Base-by-base conservation (phyloP, 176 grass and related monocot species). In the Bromus sterilis region DNA sequence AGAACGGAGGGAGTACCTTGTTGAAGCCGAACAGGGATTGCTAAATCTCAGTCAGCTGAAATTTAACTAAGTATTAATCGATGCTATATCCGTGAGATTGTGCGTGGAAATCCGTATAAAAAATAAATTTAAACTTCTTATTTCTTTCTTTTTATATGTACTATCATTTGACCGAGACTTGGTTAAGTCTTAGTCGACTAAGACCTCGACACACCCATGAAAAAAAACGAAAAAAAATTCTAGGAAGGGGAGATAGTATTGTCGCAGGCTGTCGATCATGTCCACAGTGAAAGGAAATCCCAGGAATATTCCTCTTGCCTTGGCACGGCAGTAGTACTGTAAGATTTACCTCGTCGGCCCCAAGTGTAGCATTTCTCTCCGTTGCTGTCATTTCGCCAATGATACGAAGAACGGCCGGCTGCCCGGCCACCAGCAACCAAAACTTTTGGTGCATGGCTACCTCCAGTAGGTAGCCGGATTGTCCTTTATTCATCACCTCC, bases 261-360 rank as follows among this genome's bases (percentile, higher is more conserved):
- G 71, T 77, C 21, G 71, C 82, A 55, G 80, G 87, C 43, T 36
- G 80, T 79, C 58, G n/a, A n/a, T n/a, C n/a, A 34, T 66, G 46
- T 35, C 80, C 56, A 74, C 80, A 85, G 55, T 33, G 34, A 63
- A 80, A 85, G 31, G 6, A 15, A 70, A 76, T 85, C 71, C 62
- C 31, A 34, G 34, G 71, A 81, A 85, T 80, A 89, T 89, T 89
- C 82, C 40, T 2, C 61, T 21, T 84, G 76, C 66, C 81, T 75
- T 65, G 16, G 70, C 77, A n/a, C n/a, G n/a, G n/a, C n/a, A n/a
- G n/a, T n/a, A 55, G 25, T 23, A 28, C n/a, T n/a, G 62, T 35
- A 62, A 30, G 51, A 70, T 34, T 85, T 43, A 81, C 77, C 77
- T 81, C 77, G 51, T 75, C 36, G 67, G 46, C 42, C 29, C 42